Conservation (phyloP, 352 stramenopile species). For the Phytophthora boehmeriae region DNA sequence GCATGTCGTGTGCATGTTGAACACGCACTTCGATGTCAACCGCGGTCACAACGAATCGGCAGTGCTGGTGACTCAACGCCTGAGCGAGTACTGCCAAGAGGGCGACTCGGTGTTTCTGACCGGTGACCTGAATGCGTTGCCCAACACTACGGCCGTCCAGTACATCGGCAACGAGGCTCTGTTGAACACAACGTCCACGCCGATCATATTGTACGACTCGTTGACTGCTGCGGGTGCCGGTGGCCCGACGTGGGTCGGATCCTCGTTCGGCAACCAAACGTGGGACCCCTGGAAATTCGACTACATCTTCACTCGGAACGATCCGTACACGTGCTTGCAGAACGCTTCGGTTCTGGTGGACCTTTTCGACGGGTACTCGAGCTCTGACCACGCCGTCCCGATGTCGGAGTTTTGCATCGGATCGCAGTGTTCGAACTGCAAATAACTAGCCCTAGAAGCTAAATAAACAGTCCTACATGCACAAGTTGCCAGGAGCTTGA, state of each 20-base stretch:
- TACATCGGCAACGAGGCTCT: constrained; percentile 38
- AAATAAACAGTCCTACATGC: too few relatives aligned
- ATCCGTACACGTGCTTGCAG: constrained; percentile 47
- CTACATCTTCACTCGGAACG: constrained; percentile 64
- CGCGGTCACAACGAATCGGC: constrained; percentile 58
- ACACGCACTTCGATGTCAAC: constrained; percentile 73
- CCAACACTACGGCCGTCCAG: constrained; percentile 32
- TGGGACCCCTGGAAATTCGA: constrained; percentile 59
- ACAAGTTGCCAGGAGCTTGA: not conserved
- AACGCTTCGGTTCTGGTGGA: constrained; percentile 43
- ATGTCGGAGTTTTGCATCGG: constrained; percentile 63
- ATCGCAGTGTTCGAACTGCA: constrained; percentile 28
- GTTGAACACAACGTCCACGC: constrained; percentile 27
- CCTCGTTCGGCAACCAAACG: constrained; percentile 40
- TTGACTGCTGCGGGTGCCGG: constrained; percentile 40
- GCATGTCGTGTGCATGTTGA: constrained; percentile 58
- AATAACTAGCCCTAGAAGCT: too few relatives aligned
- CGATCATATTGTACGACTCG: constrained; percentile 65
- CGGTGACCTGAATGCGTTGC: constrained; percentile 60
- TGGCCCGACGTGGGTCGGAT: constrained; percentile 61
- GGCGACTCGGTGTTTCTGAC: constrained; percentile 63
- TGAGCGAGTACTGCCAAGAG: constrained; percentile 43
- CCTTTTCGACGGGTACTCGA: constrained; percentile 49
- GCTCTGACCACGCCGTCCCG: constrained; percentile 63
- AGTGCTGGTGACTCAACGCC: constrained; percentile 46